phyloP scores from a whole-genome alignment of 495 filamentous ascomycete species.

The Cenococcum geophilum region DNA sequence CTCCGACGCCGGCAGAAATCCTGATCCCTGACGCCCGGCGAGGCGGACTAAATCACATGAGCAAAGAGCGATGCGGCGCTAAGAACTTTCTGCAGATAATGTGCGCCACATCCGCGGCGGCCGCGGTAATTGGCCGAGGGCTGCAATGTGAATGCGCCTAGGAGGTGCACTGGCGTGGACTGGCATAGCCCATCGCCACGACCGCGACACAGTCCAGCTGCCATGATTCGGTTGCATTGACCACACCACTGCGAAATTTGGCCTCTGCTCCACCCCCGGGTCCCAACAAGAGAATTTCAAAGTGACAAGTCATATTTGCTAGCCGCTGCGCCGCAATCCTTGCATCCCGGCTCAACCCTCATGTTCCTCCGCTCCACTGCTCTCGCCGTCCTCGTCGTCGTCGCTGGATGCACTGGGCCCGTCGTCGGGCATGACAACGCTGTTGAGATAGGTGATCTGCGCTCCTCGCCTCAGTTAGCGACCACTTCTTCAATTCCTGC shows the following conservation, averaged over 20 bases:
- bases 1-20: neutral
- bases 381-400: conserved; percentile 27
- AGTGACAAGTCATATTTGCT: conserved; percentile 6
- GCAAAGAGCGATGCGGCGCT: no score
- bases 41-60: no score
- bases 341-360: neutral
- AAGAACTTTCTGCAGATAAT: neutral
- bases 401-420: conserved; percentile 10
- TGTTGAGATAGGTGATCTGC: conserved; percentile 44
- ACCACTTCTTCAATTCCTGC: neutral
- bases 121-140: neutral
- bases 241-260: neutral
- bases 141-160: no score
- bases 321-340: neutral
- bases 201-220: neutral
- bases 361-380: conserved; percentile 20
- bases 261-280: neutral
- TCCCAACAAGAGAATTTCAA: no score
- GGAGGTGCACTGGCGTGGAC: no score
- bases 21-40: no score
- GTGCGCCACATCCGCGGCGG: neutral
- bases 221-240: neutral
- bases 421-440: conserved; percentile 43
- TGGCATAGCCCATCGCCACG: neutral
- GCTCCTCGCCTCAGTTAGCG: neutral